Evolutionary conservation across 768 basidiomycete species (phyloP), one percentile per base, ranked within the genome.

Genomic region (Boletus subcaerulescens): DNA sequence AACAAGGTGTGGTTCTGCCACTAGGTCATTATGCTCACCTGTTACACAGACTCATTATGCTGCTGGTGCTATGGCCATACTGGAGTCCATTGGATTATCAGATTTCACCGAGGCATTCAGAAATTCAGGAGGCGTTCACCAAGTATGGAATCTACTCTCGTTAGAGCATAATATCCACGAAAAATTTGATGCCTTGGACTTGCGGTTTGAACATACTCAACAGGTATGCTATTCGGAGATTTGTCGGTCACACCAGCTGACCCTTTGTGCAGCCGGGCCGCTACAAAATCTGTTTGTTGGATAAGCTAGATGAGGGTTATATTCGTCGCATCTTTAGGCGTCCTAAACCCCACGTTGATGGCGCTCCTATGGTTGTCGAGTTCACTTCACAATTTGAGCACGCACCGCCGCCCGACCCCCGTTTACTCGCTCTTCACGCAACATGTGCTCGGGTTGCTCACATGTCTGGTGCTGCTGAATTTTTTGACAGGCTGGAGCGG

Each of bases 401-500:
- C 2, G 36, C 15, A n/a, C 48, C 36, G 1, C 49, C 40, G 15
- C 55, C 45, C 15, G 35, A 36, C 15, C 14, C 35, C 15, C 35
- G 12, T 36, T 36, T 36, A 17, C 35, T 57, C 3, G 31, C 42
- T 4, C 36, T 57, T 29, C 56, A 49, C 14, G 50, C 50, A 18
- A 35, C 12, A 12, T 45, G 46, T 52, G 56, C 56, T 24, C 50
- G 50, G 1, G 56, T 45, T 7, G 46, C 42, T 3, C 51, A 53
- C 31, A 44, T 48, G 36, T 57, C 57, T 29, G 53, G 50, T 10
- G 42, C 54, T 12, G 46, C 42, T 8, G 42, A 55, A 18, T 48
- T 40, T 26, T 40, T 59, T 48, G 32, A 59, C 8, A 33, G 32
- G 15, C 0, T 57, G 31, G 45, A 50, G 5, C 0, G 22, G 35